Base-by-base conservation (phyloP, 495 filamentous ascomycete species). In the Cercophora newfieldiana region DNA sequence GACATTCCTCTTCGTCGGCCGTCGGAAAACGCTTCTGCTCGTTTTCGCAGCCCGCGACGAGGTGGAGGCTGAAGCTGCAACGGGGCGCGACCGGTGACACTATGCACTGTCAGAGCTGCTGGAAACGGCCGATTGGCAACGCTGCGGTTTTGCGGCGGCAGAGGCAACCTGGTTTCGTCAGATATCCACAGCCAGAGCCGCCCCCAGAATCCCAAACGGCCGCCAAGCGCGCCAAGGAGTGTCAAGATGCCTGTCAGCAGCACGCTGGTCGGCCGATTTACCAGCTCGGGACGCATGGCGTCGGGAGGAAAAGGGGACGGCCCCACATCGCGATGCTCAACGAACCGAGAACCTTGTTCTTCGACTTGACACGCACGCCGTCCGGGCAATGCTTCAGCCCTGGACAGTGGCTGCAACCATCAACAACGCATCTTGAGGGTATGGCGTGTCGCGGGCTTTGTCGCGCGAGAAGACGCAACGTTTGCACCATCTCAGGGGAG, bases 141-240 rank as follows among this genome's bases (percentile, higher is more conserved):
- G 10, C 37, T 44, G 37, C 37, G 37, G 2, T 4, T 44, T 22
- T 53, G 50, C 50, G n/a, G 50, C 50, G 50, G 8, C 50, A 53
- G 25, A 3, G 18, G 48, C 50, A 53, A 53, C 50, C 50, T 24
- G 50, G 50, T 53, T 53, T 53, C 21, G 50, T 19, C 19, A 26
- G 22, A 22, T 53, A 7, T 14, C 50, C 50, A 53, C 24, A 26
- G 5, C n/a, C 2, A 22, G 50, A 26, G 50, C 50, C 50, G 50
- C 24, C 50, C 50, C 50, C 50, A 53, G 50, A 53, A 22, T 53
- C 50, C 50, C 50, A 53, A 53, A 53, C 50, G 8, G 50, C 50
- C 50, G 50, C 50, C 50, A 53, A 53, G 50, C 50, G 50, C 50
- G 50, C 50, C 50, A 53, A 53, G 50, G 50, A 24, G 50, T 53